Evolutionary conservation across 2,329 filamentous ascomycete genomes (phyloP).

Genomic region (Cercospora sojina): DNA sequence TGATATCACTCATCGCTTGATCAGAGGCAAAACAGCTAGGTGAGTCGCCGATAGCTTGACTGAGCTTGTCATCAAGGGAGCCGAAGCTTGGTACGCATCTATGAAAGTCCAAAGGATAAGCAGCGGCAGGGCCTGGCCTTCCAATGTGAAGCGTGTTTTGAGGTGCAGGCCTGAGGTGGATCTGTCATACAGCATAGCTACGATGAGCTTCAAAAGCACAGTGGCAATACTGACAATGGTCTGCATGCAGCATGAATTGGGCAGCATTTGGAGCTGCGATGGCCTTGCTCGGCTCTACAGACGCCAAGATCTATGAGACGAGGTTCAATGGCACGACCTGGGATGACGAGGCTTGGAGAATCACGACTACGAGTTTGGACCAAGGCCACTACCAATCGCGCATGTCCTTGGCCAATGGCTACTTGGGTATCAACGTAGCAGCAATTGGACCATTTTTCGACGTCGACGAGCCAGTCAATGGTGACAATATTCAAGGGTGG

Average conservation of each 20-base stretch:
- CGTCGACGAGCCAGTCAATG: conserved; percentile 54
- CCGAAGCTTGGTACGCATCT: conserved; percentile 9
- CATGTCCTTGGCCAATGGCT: conserved; percentile 62
- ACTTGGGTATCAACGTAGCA: conserved; percentile 63
- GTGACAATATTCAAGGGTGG: conserved; percentile 61
- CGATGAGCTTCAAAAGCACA: not conserved
- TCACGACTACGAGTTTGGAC: conserved; percentile 55
- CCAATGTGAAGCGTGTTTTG: not conserved
- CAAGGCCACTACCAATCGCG: conserved; percentile 62
- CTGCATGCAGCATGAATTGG: not conserved
- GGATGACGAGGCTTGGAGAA: conserved; percentile 59
- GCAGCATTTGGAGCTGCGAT: not conserved
- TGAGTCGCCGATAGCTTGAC: conserved; percentile 1
- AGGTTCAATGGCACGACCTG: conserved; percentile 56
- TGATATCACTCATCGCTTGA: not conserved
- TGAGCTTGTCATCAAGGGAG: not conserved
- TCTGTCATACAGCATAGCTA: not conserved
- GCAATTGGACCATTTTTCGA: conserved; percentile 65
- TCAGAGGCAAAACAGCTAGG: not conserved
- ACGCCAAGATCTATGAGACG: conserved; percentile 45
- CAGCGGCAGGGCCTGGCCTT: not conserved
- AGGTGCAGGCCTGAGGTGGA: not conserved
- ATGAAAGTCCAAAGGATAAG: not conserved
- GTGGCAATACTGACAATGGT: not conserved
- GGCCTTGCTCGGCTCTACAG: not conserved